Conservation (phyloP, 2,329 filamentous ascomycete species). For the Scolecobasidium constrictum region DNA sequence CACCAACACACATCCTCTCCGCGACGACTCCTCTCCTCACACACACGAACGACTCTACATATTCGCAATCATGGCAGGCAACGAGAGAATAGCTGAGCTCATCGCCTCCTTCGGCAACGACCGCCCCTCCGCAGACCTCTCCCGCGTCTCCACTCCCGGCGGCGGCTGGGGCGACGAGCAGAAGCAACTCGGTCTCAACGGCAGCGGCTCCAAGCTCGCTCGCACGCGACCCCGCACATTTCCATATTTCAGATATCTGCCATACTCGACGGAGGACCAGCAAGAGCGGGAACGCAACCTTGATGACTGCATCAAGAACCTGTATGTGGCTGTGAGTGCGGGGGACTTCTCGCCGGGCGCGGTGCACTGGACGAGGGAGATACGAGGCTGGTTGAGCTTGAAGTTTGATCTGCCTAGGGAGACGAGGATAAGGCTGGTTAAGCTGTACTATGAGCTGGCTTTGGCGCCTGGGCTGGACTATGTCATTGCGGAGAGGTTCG, state of each 20-base stretch:
- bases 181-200: constrained; percentile 20
- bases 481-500: constrained; percentile 74
- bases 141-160: constrained; percentile 77
- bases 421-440: constrained; percentile 71
- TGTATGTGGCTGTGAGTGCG: constrained; percentile 83
- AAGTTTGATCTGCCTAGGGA: constrained; percentile 93
- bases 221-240: constrained; percentile 74
- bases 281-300: constrained; percentile 66
- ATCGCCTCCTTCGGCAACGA: constrained; percentile 26
- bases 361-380: constrained; percentile 92
- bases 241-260: constrained; percentile 82
- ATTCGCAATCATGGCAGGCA: constrained; percentile 27
- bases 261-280: constrained; percentile 78
- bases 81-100: constrained; percentile 31
- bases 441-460: constrained; percentile 87
- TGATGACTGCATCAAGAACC: constrained; percentile 79
- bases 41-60: no score
- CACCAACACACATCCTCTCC: no score
- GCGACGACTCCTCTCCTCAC: no score
- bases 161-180: constrained; percentile 40
- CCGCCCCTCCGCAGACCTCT: constrained; percentile 54
- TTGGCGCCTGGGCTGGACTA: constrained; percentile 82
- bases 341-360: constrained; percentile 92
- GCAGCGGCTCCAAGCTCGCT: constrained; percentile 48
- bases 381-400: constrained; percentile 86